A percentile compares a stretch with the other conserved stretches of the same genome.
Conservation (phyloP, 768 basidiomycete species). For the Boletus tomentosulus region DNA sequence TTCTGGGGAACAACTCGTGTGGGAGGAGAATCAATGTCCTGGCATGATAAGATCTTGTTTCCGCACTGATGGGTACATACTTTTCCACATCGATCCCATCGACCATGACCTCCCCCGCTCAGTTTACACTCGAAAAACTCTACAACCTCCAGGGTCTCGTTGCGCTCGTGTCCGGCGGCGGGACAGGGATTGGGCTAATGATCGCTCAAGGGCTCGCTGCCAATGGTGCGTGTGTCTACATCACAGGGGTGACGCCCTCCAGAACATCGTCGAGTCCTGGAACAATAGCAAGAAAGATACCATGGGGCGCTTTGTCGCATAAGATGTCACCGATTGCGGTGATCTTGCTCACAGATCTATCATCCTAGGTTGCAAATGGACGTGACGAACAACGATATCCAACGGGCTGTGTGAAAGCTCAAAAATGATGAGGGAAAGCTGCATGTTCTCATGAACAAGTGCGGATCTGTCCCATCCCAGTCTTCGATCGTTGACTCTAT, state of each 20-base stretch:
- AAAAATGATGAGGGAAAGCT: slow-evolving; percentile 54
- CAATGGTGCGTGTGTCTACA: slow-evolving; percentile 78
- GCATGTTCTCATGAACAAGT: slow-evolving; percentile 85
- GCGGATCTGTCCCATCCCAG: slow-evolving; percentile 11
- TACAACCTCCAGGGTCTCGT: slow-evolving; percentile 57
- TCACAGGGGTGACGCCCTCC: slow-evolving; percentile 65
- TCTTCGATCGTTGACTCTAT: slow-evolving; percentile 1
- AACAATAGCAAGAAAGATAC: slow-evolving; percentile 32
- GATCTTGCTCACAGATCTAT: slow-evolving; percentile 1
- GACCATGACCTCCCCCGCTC: slow-evolving; percentile 22
- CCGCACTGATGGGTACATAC: too few relatives aligned
- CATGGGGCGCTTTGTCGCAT: slow-evolving; percentile 59
- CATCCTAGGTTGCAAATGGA: slow-evolving; percentile 59
- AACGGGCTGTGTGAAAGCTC: slow-evolving; percentile 41
- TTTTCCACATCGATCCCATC: too few relatives aligned
- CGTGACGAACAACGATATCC: slow-evolving; percentile 66
- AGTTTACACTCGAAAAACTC: slow-evolving; percentile 27
- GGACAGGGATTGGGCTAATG: slow-evolving; percentile 57
- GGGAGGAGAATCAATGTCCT: background rate
- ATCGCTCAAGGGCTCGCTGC: slow-evolving; percentile 70
- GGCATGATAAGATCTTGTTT: too few relatives aligned
- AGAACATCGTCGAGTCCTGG: slow-evolving; percentile 51
- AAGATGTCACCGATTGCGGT: slow-evolving; percentile 19
- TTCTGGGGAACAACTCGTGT: too few relatives aligned
- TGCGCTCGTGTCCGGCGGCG: slow-evolving; percentile 45